Evolutionary conservation across 2,329 filamentous ascomycete species (phyloP).

Genomic region (Ceratocystiopsis brevicomis): DNA sequence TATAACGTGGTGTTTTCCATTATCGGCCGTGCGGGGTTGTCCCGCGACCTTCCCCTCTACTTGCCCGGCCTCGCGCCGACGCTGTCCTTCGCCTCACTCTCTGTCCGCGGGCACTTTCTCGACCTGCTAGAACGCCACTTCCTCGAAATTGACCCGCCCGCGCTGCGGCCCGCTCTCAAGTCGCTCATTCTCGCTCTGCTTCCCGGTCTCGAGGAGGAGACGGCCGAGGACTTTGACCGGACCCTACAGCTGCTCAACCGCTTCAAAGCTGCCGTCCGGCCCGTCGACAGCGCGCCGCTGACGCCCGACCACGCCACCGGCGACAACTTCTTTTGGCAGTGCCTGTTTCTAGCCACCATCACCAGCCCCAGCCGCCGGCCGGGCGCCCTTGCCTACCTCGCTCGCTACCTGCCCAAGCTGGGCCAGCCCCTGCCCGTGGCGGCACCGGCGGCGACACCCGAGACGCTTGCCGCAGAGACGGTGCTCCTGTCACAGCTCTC

Average conservation of each 20-base stretch:
- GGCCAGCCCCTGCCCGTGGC: constrained; percentile 22
- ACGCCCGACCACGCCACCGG: constrained; percentile 37
- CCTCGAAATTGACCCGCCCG: constrained; percentile 46
- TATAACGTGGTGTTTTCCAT: constrained; percentile 77
- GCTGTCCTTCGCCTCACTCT: constrained; percentile 83
- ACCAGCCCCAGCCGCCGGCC: constrained; percentile 71
- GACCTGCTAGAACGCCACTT: constrained; percentile 69
- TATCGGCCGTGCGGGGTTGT: constrained; percentile 64
- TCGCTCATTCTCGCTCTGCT: constrained; percentile 75
- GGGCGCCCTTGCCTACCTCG: constrained; percentile 73
- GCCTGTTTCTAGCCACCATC: constrained; percentile 82
- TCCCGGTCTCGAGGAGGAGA: constrained; percentile 86
- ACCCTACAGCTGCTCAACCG: constrained; percentile 62
- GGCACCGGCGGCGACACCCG: constrained; percentile 8
- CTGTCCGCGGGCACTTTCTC: constrained; percentile 71
- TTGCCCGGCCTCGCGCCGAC: constrained; percentile 77
- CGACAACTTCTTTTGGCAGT: constrained; percentile 95
- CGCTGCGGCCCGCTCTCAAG: constrained; percentile 74
- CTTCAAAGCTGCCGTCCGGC: constrained; percentile 50
- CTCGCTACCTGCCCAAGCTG: constrained; percentile 58
- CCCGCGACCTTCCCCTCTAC: constrained; percentile 68
- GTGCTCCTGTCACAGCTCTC: constrained; percentile 34
- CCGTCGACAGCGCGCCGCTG: constrained; percentile 29
- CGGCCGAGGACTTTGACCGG: constrained; percentile 88
- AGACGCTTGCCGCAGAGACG: constrained; percentile 18